Evolutionary conservation across 257 asterid species (phyloP), one percentile per base, ranked within the genome.

Genomic region (Solanum infundibuliforme): DNA sequence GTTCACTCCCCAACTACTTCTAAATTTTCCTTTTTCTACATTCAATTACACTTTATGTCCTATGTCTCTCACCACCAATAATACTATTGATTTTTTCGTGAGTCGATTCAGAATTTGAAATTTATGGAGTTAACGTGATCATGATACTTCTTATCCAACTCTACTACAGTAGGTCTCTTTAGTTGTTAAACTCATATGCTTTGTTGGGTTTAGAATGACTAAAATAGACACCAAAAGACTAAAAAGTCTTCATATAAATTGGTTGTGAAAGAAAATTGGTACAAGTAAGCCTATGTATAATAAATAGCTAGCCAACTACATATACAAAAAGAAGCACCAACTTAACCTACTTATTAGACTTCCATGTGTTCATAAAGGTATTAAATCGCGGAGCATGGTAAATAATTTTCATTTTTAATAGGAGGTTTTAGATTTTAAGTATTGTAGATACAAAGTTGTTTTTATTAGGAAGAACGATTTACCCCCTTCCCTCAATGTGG

Each of bases 251-350:
- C 65, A 46, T 46, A 81, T 81, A 8, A 81, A 14, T 43, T 46
- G 38, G 29, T 46, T 27, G 2, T 29, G 25, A 10, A 46, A 81
- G 85, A 81, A 82, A 31, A 16, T 81, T 81, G 68, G 41, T 16
- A 81, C 85, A 46, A 46, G 85, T 29, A 48, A 76, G 12, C 69
- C 31, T 2, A 81, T 9, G 69, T 48, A 6, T 46, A 81, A 46
- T 48, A 82, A 82, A 82, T 18, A 82, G 85, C 85, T 82, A 48
- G 69, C 85, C 85, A 82, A 82, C 69, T 29, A 48, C 29, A 82
- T 2, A 46, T 43, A 76, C 23, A 48, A 35, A 35, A 21, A 18
- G 69, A 81, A 48, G 21, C 69, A 81, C 69, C 85, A 81, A 81
- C 43, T 58, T 46, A 18, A 46, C 69, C 85, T 48, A 82, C 85